Evolutionary conservation across 768 basidiomycete species (phyloP), one percentile per base, ranked within the genome.

Genomic region (Russula sp.): DNA sequence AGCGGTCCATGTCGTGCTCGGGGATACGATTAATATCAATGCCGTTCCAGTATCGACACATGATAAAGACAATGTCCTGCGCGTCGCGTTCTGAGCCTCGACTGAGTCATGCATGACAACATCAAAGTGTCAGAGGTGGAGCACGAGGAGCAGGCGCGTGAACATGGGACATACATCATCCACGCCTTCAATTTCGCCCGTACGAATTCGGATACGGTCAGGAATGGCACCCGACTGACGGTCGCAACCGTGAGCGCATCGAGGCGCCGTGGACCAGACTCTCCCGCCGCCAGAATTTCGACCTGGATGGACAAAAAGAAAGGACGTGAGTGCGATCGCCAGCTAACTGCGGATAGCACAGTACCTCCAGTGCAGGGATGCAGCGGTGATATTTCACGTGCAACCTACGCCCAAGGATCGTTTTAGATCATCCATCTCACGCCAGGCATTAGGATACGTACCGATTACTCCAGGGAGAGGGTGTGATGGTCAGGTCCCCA

Each of bases 401-500:
- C 64, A 93, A 73, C 59, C 90, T 92, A 68, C 18, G 53, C 54
- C 54, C 64, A 32, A 63, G 18, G 45, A 54, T 65, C 56, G 59
- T 60, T 48, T 51, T 42, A 59, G 51, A 54, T 60, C 48, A 50
- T 36, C 51, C 48, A 50, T 36, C 51, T 38, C 51, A 54, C 8
- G 34, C 53, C 41, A 56, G 43, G 42, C 58, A 66, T 22, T 32
- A 60, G 35, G 48, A 68, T 76, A 29, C 3, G 59, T 71, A 89
- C 90, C 91, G 81, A 69, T 90, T 89, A 59, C 85, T 90, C 90
- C 90, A 92, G n/a, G 90, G 85, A 0, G 90, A 89, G 66, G 85
- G 80, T 13, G 81, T 85, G 22, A 80, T 78, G 9, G 84, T 80
- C 67, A 90, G 82, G 68, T 86, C 81, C 38, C 83, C 79, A 69